phyloP scores from a whole-genome alignment of 2,329 filamentous ascomycete species.

The Saccharata proteae region DNA sequence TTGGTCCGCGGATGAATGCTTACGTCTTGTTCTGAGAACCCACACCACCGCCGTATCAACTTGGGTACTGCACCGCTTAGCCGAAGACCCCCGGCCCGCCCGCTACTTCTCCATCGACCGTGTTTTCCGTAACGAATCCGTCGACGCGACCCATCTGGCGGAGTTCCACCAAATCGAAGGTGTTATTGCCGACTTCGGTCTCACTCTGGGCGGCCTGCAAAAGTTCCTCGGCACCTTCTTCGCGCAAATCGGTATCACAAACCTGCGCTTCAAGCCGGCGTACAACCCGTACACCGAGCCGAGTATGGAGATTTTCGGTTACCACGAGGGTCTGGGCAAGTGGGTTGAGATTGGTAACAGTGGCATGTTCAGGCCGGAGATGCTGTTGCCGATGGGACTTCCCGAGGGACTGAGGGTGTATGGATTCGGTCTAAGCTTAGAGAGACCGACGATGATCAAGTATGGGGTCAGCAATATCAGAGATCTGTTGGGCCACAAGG shows the following conservation, averaged over 20 bases:
- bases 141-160: slow-evolving; percentile 90
- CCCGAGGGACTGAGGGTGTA: slow-evolving; percentile 88
- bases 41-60: slow-evolving; percentile 91
- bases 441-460: slow-evolving; percentile 97
- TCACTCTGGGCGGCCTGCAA: slow-evolving; percentile 87
- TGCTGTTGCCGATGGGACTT: slow-evolving; percentile 89
- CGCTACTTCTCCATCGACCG: slow-evolving; percentile 97
- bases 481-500: slow-evolving; percentile 87
- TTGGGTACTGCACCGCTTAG: slow-evolving; percentile 81
- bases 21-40: slow-evolving; percentile 80
- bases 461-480: slow-evolving; percentile 70
- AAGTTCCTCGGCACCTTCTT: slow-evolving; percentile 96
- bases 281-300: slow-evolving; percentile 77
- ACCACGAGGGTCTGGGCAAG: slow-evolving; percentile 77
- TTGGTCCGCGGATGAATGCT: slow-evolving; percentile 77
- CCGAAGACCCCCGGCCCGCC: slow-evolving; percentile 70
- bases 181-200: slow-evolving; percentile 90
- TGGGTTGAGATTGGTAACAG: slow-evolving; percentile 97
- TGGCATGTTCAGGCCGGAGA: slow-evolving; percentile 97
- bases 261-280: slow-evolving; percentile 89
- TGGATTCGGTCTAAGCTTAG: slow-evolving; percentile 82
- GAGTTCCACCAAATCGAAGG: slow-evolving; percentile 99
- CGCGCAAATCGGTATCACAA: slow-evolving; percentile 79
- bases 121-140: slow-evolving; percentile 95
- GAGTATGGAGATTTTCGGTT: slow-evolving; percentile 96